Base-by-base conservation (phyloP, 805 yeast genomes). In the Nakazawaea holstii region DNA sequence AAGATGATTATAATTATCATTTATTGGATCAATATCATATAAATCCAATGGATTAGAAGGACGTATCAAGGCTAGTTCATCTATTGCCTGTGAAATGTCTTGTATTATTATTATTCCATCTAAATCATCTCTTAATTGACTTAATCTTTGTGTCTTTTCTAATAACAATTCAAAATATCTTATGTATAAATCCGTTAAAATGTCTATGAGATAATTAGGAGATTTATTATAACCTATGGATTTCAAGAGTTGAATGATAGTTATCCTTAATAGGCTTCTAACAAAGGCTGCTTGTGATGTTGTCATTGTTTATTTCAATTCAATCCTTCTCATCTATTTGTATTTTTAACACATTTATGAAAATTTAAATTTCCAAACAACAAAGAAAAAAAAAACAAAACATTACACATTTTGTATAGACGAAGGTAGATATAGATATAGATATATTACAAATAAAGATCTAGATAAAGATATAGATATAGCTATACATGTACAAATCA, bases 201-300 rank as follows among this genome's bases (percentile, higher is more conserved):
- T 74, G 58, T 89, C 91, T 8, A 92, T 69, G 1, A 85, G 77
- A 7, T 79, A 70, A 7, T 92, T 87, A 44, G 81, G 73, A 53
- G 91, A 81, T 55, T 81, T 75, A 52, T 88, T 96, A 57, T 90
- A 88, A 0, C 99, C 99, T 29, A 82, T 77, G 0, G 94, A 80
- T 52, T 88, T 80, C 45, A 92, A 72, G 4, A 84, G 68, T 65
- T 84, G 82, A 1, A 77, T 72, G 30, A 64, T 52, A 4, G 67
- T 56, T 36, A 48, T 48, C 28, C 46, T 17, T 6, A 48, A 9
- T 24, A 48, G 30, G 5, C 45, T 29, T 13, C 47, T 26, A 13
- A 39, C 17, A 17, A 48, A 48, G 20, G n/a, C 15, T 14, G 11
- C 32, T 20, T 46, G 20, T n/a, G 49, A 35, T 9, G 45, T 46